Evolutionary conservation across 306 rosid species (phyloP).

Genomic region (Calophaca sinica): DNA sequence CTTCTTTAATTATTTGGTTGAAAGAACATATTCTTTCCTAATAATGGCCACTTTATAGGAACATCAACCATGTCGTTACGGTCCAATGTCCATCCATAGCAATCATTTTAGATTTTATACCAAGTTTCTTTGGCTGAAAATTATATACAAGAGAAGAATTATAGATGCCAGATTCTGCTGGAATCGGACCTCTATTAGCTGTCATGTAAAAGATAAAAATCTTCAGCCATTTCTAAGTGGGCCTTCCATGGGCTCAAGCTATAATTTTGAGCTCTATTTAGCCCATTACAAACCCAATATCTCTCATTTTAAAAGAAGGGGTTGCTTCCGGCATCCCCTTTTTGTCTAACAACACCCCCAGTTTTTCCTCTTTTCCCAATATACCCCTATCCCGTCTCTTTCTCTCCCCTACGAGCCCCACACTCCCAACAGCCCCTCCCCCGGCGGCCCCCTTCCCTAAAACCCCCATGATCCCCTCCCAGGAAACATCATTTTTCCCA

Average conservation of each 20-base stretch:
- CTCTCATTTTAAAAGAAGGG: no score
- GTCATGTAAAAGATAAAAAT: background rate
- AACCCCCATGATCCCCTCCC: no score
- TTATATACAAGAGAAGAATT: slow-evolving; percentile 29
- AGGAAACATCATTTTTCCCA: no score
- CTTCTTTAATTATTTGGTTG: slow-evolving; percentile 35
- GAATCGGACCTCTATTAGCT: slow-evolving; percentile 32
- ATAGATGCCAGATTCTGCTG: slow-evolving; percentile 29
- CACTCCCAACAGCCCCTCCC: no score
- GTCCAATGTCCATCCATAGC: slow-evolving; percentile 27
- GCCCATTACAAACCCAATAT: no score
- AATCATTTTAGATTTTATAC: slow-evolving; percentile 44
- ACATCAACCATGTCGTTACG: slow-evolving; percentile 37
- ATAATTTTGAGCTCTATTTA: background rate
- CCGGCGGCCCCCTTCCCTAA: no score
- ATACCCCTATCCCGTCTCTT: no score
- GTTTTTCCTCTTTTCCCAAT: no score
- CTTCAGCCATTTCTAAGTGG: background rate
- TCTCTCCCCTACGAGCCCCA: no score
- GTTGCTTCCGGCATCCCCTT: no score
- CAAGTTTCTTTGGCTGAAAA: slow-evolving; percentile 44
- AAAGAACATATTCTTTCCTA: slow-evolving; percentile 50
- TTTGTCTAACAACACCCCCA: no score
- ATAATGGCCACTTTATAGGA: slow-evolving; percentile 37
- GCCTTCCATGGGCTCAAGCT: background rate